Evolutionary conservation across 345 rosid genomes (phyloP).

Genomic region (Crucihimalaya himalaica): DNA sequence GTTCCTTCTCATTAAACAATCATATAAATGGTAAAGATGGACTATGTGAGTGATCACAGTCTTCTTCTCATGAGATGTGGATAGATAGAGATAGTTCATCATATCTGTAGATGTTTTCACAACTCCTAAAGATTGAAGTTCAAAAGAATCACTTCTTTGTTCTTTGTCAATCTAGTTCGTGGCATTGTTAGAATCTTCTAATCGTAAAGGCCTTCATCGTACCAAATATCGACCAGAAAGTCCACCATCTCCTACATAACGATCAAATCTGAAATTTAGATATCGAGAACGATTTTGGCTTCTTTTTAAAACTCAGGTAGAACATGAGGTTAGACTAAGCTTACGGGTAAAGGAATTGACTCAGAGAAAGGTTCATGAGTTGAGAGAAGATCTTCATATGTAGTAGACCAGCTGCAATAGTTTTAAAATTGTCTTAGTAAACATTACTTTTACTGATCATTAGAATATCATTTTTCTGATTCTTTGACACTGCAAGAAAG

Average conservation of each 20-base stretch:
- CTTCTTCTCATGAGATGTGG: neutral
- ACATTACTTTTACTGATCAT: neutral
- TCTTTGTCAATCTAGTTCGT: constrained; percentile 26
- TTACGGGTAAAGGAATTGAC: constrained; percentile 84
- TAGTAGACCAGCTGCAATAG: constrained; percentile 79
- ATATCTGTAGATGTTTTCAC: constrained; percentile 16
- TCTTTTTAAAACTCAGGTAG: neutral
- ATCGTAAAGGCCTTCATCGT: constrained; percentile 80
- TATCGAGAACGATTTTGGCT: constrained; percentile 9
- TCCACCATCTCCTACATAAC: constrained; percentile 89
- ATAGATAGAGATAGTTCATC: constrained; percentile 12
- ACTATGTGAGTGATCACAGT: constrained; percentile 7
- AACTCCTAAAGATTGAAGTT: constrained; percentile 22
- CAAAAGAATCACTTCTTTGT: constrained; percentile 16
- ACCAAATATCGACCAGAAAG: constrained; percentile 91
- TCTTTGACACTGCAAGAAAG: neutral
- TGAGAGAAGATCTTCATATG: constrained; percentile 83
- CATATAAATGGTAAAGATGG: constrained; percentile 24
- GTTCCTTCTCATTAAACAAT: constrained; percentile 18
- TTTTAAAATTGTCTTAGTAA: constrained; percentile 23
- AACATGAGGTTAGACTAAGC: constrained; percentile 19
- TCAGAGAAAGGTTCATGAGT: constrained; percentile 76
- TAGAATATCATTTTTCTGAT: neutral
- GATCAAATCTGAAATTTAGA: neutral
- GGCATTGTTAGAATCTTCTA: constrained; percentile 48